These are phyloP conservation scores for Peronospora belbahrii DNA, from an alignment of 352 stramenopile genomes.

Conservation along the genomic window DNA sequence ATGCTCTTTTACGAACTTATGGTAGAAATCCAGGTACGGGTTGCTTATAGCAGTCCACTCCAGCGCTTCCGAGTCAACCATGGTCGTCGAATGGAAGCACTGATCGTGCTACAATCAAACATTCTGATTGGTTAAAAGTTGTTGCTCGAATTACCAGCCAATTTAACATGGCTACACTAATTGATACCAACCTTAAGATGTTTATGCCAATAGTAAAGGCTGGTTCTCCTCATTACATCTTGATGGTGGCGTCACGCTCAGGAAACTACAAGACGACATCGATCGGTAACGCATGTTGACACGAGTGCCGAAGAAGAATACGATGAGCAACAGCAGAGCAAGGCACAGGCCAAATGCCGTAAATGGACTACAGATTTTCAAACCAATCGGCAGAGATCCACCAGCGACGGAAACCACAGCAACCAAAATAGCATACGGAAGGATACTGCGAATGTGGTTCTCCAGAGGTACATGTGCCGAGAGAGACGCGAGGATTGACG, in stretches of 20 bases:
- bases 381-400: constrained; percentile 60
- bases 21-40: constrained; percentile 77
- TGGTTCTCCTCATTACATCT: constrained; percentile 48
- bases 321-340: constrained; percentile 57
- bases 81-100: constrained; percentile 10
- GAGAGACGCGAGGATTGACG: constrained; percentile 83
- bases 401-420: constrained; percentile 56
- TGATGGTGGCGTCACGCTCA: constrained; percentile 52
- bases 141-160: constrained; percentile 10
- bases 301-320: constrained; percentile 73
- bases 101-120: constrained; percentile 5
- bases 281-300: constrained; percentile 73
- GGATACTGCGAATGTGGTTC: constrained; percentile 80
- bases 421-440: constrained; percentile 77
- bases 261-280: constrained; percentile 65
- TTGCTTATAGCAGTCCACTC: constrained; percentile 61
- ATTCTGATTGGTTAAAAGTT: constrained; percentile 20
- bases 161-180: constrained; percentile 23
- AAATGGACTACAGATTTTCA: constrained; percentile 72
- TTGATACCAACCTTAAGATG: background rate
- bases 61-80: constrained; percentile 22
- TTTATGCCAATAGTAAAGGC: constrained; percentile 36
- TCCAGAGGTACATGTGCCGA: constrained; percentile 68
- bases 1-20: constrained; percentile 48
- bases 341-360: constrained; percentile 73